A percentile compares a stretch with the other conserved stretches of the same genome.
Conservation (phyloP, 768 basidiomycete species). For the Psilocybe subaeruginosa region DNA sequence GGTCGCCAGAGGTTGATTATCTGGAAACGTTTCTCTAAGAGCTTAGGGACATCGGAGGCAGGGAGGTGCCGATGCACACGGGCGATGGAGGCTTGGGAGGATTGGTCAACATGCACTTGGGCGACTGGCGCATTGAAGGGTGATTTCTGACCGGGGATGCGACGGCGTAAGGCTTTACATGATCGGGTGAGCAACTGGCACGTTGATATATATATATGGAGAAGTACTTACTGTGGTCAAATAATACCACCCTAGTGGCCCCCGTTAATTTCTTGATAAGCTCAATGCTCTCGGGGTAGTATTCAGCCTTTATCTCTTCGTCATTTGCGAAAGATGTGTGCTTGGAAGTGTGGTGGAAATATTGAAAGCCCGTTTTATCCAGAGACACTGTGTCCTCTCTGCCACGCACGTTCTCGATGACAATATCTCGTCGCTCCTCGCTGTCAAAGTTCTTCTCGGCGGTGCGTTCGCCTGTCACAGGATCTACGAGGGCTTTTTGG, state of each 20-base stretch:
- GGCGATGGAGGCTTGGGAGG: conserved; percentile 40
- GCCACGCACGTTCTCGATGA: conserved; percentile 58
- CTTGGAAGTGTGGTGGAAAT: conserved; percentile 38
- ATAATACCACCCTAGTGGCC: conserved; percentile 56
- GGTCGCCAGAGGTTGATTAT: conserved; percentile 68
- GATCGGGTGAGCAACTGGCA: background rate
- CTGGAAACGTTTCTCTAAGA: conserved; percentile 52
- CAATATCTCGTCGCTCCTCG: conserved; percentile 28
- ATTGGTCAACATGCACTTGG: conserved; percentile 56
- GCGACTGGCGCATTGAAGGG: conserved; percentile 45
- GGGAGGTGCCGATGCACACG: conserved; percentile 57
- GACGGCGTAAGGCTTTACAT: conserved; percentile 49
- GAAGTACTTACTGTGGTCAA: conserved; percentile 59
- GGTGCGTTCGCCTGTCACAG: conserved; percentile 33
- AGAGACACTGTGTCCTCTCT: conserved; percentile 47
- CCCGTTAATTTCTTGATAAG: conserved; percentile 63
- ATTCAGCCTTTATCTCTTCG: conserved; percentile 52
- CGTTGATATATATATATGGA: background rate
- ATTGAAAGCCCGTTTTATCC: conserved; percentile 58
- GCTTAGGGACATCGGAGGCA: conserved; percentile 41
- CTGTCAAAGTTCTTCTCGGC: conserved; percentile 34
- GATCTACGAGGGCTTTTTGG: conserved; percentile 33
- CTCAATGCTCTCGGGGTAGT: conserved; percentile 64
- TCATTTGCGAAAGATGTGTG: conserved; percentile 53
- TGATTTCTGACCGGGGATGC: conserved; percentile 33